phyloP scores from a whole-genome alignment of 208 protist species.

The Trypanosoma grayi region DNA sequence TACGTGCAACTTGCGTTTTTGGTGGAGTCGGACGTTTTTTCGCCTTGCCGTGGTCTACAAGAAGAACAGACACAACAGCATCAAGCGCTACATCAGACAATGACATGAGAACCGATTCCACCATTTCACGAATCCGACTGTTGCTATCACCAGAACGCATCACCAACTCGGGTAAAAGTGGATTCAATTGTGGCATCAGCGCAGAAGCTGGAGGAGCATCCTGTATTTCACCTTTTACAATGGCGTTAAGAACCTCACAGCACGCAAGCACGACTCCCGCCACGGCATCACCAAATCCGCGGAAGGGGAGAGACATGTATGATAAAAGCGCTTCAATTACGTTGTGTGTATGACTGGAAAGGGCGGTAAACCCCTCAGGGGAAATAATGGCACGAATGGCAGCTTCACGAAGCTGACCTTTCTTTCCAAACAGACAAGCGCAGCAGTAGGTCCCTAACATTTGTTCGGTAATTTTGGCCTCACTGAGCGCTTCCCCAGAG shows the following conservation, averaged over 20 bases:
- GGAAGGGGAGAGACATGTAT: conserved; percentile 61
- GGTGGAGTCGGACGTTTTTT: conserved; percentile 57
- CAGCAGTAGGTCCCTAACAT: conserved; percentile 73
- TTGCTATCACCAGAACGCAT: conserved; percentile 75
- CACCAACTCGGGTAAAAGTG: conserved; percentile 50
- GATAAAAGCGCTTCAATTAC: conserved; percentile 49
- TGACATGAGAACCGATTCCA: conserved; percentile 43
- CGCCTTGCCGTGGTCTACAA: conserved; percentile 59
- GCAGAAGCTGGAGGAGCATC: conserved; percentile 24
- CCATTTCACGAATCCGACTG: conserved; percentile 61
- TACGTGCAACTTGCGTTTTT: conserved; percentile 55
- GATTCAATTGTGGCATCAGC: conserved; percentile 18
- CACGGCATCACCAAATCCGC: conserved; percentile 68
- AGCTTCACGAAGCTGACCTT: conserved; percentile 71
- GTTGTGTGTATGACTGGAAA: conserved; percentile 37
- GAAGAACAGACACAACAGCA: conserved; percentile 42
- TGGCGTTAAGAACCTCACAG: conserved; percentile 61
- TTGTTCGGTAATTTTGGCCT: conserved; percentile 39
- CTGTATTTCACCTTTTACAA: conserved; percentile 40
- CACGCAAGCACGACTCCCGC: conserved; percentile 62
- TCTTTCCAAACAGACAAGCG: conserved; percentile 64
- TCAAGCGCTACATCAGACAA: conserved; percentile 56
- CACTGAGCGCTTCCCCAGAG: conserved; percentile 34
- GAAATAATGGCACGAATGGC: conserved; percentile 63
- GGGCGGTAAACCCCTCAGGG: conserved; percentile 37